Evolutionary conservation across 2,329 filamentous ascomycete genomes (phyloP), one percentile per base, ranked within the genome.

Genomic region (Colletotrichum navitas): DNA sequence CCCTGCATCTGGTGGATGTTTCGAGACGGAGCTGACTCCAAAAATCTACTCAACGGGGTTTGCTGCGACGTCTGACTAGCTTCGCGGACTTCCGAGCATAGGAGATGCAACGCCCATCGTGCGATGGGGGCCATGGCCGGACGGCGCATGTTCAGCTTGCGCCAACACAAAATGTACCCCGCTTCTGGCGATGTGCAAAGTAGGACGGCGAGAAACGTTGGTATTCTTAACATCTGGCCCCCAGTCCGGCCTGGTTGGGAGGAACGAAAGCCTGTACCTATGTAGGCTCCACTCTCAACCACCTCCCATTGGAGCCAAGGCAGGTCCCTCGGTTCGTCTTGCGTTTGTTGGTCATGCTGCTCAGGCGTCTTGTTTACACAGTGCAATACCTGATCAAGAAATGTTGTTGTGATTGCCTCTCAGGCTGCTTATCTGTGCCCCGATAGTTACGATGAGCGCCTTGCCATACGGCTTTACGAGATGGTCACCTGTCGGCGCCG

Each of bases 31-130:
- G 24, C 24, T 32, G 43, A 24, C 5, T 26, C 32, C 26, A 29
- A 54, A 34, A 3, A 43, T 32, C 36, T 39, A 26, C 24, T 14
- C 16, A 41, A 7, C n/a, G 12, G 24, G n/a, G 8, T 36, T 24
- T 39, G 26, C 61, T 36, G n/a, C 45, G 6, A 51, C 34, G 16
- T 32, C 29, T n/a, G 12, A 12, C 29, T 64, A n/a, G 36, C 41
- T 56, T 45, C 51, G 39, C 62, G 49, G 36, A 56, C 39, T 64
- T 56, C 51, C 51, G 51, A 34, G 18, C 12, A n/a, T 39, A 24
- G 18, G 39, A 45, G 49, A 6, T 36, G 51, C 51, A 21, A 26
- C 36, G 26, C 32, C 26, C 21, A 64, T 21, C 14, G 36, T 43
- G 36, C 12, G 45, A 21, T 32, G 21, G 10, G 18, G 29, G 21